Base-by-base conservation (phyloP, 2,329 filamentous ascomycete genomes). In the Colletotrichum lupini region DNA sequence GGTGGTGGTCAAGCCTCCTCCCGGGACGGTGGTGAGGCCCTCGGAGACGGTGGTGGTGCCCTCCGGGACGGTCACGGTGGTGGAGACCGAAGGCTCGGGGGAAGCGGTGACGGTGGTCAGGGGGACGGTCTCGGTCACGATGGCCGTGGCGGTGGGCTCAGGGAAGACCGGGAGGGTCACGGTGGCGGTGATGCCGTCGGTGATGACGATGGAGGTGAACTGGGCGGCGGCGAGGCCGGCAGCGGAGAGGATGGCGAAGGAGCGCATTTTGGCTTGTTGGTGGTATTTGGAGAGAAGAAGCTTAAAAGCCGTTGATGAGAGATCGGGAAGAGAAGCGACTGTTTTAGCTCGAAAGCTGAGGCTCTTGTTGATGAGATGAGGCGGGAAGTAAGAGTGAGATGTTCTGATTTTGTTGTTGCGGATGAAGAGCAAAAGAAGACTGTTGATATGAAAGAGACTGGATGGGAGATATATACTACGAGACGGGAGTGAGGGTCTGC, bases 161-260 rank as follows among this genome's bases (percentile, higher is more conserved):
- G 76, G 76, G 67, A 75, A 78, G 35, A 70, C 75, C 30, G 75
- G 75, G 8, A 77, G 76, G 32, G 70, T 68, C 46, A 75, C 22
- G 11, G 75, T 76, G 14, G 76, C 74, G 53, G 75, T 75, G 66
- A 76, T 46, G 66, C 75, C 77, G 22, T 73, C 70, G n/a, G 74
- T 74, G 67, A 76, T 75, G 37, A 69, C 32, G 19, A 76, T 75
- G 24, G 73, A 67, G 56, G 67, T 67, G 32, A 74, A 74, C 62
- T 78, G 76, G 46, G 78, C 78, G 9, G 76, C 65, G 19, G 68
- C 75, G 24, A 77, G 67, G 70, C 72, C 73, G 35, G 67, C 74
- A 55, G 67, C 62, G 42, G 68, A 62, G 60, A 75, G 67, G 73
- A 75, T 52, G 71, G 76, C 64, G 73, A 80, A 75, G 59, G 75